phyloP scores from a whole-genome alignment of 345 rosid species.

The Eucalyptus albens region DNA sequence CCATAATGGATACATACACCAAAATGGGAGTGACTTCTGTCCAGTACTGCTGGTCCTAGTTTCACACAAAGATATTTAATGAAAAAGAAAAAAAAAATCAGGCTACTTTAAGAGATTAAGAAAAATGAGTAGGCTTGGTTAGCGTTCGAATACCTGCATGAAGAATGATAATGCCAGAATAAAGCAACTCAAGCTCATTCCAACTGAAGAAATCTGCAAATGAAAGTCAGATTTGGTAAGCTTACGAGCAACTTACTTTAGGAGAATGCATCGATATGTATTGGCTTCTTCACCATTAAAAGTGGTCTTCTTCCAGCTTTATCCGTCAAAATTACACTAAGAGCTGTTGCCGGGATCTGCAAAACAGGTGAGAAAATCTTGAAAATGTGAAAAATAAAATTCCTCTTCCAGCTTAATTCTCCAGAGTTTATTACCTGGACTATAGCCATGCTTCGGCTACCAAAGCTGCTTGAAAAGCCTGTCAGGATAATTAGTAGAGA shows the following conservation, averaged over 20 bases:
- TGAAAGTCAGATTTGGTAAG: not conserved
- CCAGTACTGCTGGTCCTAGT: not conserved
- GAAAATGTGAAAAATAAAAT: not conserved
- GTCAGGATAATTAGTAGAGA: not conserved
- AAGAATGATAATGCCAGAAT: not conserved
- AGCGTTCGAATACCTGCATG: not conserved
- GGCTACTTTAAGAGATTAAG: not conserved
- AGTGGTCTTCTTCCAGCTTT: constrained; percentile 7
- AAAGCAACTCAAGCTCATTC: not conserved
- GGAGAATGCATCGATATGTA: not conserved
- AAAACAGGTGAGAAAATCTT: not conserved
- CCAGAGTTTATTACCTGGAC: not conserved
- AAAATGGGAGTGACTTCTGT: not conserved
- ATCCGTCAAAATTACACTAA: constrained; percentile 5
- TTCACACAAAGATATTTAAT: not conserved
- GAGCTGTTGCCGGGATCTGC: constrained; percentile 1
- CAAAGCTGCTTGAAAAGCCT: not conserved
- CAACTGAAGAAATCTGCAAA: not conserved
- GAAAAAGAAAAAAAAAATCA: no score
- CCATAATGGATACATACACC: not conserved
- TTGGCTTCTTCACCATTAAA: not conserved
- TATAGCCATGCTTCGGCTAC: not conserved
- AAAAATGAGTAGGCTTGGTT: not conserved
- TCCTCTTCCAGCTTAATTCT: not conserved
- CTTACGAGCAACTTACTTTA: not conserved